Evolutionary conservation across 2,329 filamentous ascomycete genomes (phyloP).

Genomic region (Pyrenophora teres): DNA sequence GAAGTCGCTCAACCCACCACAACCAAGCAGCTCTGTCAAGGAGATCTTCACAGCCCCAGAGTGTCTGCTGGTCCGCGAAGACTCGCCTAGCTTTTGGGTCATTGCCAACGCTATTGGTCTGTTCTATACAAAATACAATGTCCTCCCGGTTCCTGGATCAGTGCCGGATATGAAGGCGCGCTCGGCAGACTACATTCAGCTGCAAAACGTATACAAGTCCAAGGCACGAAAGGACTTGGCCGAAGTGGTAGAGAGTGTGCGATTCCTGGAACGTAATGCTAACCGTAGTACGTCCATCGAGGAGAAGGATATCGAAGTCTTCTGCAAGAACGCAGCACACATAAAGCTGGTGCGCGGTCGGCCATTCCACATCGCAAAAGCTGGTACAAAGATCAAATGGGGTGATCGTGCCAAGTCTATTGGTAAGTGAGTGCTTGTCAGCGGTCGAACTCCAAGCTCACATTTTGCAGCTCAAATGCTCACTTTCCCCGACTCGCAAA

Average conservation of each 20-base stretch:
- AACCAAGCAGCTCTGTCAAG: conserved; percentile 69
- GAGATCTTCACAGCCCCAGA: conserved; percentile 78
- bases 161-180: conserved; percentile 98
- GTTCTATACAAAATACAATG: conserved; percentile 74
- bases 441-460: conserved; percentile 1
- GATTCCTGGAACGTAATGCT: conserved; percentile 57
- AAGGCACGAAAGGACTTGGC: conserved; percentile 80
- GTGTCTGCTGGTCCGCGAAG: conserved; percentile 53
- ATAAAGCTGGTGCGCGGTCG: conserved; percentile 81
- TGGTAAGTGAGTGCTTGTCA: conserved; percentile 51
- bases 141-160: conserved; percentile 81
- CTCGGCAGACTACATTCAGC: conserved; percentile 82
- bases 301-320: conserved; percentile 78
- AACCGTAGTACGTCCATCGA: conserved; percentile 60
- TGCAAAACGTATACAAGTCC: conserved; percentile 90
- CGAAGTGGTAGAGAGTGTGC: conserved; percentile 72
- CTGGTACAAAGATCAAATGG: conserved; percentile 51
- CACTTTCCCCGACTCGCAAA: conserved; percentile 51
- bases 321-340: conserved; percentile 94
- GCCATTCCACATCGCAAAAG: conserved; percentile 55
- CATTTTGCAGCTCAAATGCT: conserved; percentile 42
- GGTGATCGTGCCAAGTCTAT: conserved; percentile 57
- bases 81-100: conserved; percentile 78
- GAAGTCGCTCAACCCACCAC: conserved; percentile 76
- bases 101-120: conserved; percentile 78